Base-by-base conservation (phyloP, 108 stramenopile species). In the Fragilariopsis cylindrus region DNA sequence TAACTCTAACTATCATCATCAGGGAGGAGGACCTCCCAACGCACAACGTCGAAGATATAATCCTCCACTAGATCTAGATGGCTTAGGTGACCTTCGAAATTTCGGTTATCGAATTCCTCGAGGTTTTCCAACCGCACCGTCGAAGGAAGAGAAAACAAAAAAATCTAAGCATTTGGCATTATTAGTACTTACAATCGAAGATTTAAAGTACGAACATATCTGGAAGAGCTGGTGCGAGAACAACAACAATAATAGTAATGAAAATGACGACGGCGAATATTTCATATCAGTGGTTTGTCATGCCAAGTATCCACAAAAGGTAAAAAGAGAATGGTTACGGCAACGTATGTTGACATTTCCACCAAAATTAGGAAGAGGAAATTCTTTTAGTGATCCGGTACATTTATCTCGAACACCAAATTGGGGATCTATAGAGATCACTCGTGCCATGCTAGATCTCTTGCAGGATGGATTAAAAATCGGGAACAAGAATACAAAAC, bases 401-500 rank as follows among this genome's bases (percentile, higher is more conserved):
- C 87, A 74, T 71, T 74, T 84, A 62, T 71, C 93, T 3, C 77
- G 87, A 70, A 73, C 79, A 43, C 96, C 96, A 4, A 82, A 88
- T 12, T 96, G 96, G 96, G 96, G 96, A 60, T 90, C 90, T n/a
- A 72, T 96, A n/a, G 92, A 96, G 76, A 92, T 94, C 55, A 94
- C 96, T 15, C 72, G 87, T 67, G 93, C 91, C 60, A 96, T 96
- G 96, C 76, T 96, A 65, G 93, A 94, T 76, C 79, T 96, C 65
- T 69, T 93, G 57, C 76, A 90, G 41, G 85, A 87, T 57, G 87
- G 84, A 4, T 66, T 91, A 45, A 79, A 80, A 9, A 85, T 92
- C 72, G 93, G 90, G 50, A 63, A 76, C 13, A 63, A 62, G n/a
- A 47, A 75, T n/a, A 7, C 0, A 5, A 9, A 21, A n/a, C 16